Conservation (phyloP, 306 rosid species). For the Rosa persica region DNA sequence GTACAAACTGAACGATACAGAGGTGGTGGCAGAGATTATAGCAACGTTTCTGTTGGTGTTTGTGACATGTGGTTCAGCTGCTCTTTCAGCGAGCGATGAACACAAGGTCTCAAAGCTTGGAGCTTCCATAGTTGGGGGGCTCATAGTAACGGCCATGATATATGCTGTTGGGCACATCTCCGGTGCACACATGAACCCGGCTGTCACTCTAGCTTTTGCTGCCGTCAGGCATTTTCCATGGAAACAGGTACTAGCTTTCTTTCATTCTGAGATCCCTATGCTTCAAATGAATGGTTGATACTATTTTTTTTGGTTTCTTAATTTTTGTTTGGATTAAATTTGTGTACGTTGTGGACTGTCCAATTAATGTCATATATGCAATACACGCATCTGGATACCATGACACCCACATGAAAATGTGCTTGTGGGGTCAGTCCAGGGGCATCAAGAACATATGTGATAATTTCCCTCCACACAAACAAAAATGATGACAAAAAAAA, state of each 20-base stretch:
- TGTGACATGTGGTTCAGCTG: constrained; percentile 72
- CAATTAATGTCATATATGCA: neutral
- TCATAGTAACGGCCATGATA: constrained; percentile 71
- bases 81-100: constrained; percentile 45
- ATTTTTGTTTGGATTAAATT: neutral
- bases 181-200: constrained; percentile 89
- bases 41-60: constrained; percentile 76
- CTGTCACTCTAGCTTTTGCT: constrained; percentile 78
- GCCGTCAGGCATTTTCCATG: constrained; percentile 61
- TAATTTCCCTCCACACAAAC: neutral
- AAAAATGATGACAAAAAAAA: neutral
- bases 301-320: neutral
- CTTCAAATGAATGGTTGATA: neutral
- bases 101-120: constrained; percentile 53
- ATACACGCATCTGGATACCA: neutral
- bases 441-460: neutral
- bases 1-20: neutral
- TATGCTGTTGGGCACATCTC: constrained; percentile 86
- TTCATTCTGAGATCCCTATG: constrained; percentile 13
- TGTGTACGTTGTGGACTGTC: neutral
- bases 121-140: constrained; percentile 75
- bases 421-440: neutral
- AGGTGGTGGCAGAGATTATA: constrained; percentile 74
- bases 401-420: neutral
- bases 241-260: constrained; percentile 53